A percentile compares a stretch with the other conserved stretches of the same genome.
phyloP scores from a whole-genome alignment of 2,329 filamentous ascomycete genomes.

The Microdochium nivale region DNA sequence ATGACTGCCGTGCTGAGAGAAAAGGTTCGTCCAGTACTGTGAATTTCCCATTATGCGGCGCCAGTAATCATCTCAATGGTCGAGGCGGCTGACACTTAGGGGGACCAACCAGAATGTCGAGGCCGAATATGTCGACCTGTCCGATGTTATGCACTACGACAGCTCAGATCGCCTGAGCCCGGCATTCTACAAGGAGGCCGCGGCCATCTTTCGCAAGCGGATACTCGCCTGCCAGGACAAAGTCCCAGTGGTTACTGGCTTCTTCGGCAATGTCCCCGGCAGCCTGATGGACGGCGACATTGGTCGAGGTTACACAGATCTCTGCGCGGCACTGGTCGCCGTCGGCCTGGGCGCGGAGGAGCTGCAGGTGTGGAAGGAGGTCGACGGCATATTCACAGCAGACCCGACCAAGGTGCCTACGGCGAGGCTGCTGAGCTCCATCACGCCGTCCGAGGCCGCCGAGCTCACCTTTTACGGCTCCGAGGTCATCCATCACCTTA shows the following conservation, averaged over 20 bases:
- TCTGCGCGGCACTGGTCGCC: constrained; percentile 85
- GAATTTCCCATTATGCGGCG: background rate
- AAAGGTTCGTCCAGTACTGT: constrained; percentile 32
- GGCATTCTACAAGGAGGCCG: constrained; percentile 60
- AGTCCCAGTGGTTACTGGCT: constrained; percentile 80
- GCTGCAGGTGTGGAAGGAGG: constrained; percentile 98
- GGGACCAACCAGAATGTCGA: constrained; percentile 56
- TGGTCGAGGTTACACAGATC: constrained; percentile 90
- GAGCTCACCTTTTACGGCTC: constrained; percentile 92
- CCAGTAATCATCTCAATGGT: background rate
- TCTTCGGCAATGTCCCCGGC: constrained; percentile 88
- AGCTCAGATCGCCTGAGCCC: constrained; percentile 51
- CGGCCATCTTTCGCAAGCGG: constrained; percentile 52
- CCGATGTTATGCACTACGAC: constrained; percentile 68
- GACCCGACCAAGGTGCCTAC: constrained; percentile 87
- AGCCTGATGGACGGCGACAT: constrained; percentile 83
- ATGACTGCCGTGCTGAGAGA: constrained; percentile 82
- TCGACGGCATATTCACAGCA: constrained; percentile 82
- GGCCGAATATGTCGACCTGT: constrained; percentile 83
- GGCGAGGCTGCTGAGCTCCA: constrained; percentile 76
- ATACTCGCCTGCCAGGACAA: constrained; percentile 56
- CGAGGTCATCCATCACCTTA: constrained; percentile 97
- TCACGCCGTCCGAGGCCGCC: constrained; percentile 90
- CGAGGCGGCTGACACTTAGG: background rate
- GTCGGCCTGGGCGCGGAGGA: constrained; percentile 83